phyloP scores from a whole-genome alignment of 441 rosid species.

The Eutrema salsugineum region DNA sequence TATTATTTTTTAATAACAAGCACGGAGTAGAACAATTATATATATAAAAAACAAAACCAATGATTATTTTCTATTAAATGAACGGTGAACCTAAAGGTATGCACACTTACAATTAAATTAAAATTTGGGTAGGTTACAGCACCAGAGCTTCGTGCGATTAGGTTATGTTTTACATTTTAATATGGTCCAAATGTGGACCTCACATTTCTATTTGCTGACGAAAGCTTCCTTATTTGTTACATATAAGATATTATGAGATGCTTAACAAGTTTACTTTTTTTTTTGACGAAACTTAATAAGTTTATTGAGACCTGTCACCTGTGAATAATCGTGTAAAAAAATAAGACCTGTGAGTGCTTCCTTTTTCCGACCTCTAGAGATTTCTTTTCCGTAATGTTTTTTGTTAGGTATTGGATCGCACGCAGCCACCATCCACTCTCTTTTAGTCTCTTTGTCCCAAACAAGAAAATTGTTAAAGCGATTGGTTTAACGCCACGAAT shows the following conservation, averaged over 20 bases:
- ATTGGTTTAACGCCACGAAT: not conserved
- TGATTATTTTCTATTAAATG: not conserved
- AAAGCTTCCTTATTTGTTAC: not conserved
- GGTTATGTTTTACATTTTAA: slow-evolving; percentile 3
- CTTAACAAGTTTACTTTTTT: too few species aligned
- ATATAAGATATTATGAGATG: not conserved
- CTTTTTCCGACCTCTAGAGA: not conserved
- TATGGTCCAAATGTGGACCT: slow-evolving; percentile 19
- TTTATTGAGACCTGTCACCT: too few species aligned
- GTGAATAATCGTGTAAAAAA: not conserved
- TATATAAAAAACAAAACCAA: not conserved
- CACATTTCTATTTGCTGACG: slow-evolving; percentile 4
- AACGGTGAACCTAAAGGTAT: not conserved
- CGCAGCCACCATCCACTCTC: slow-evolving; percentile 12
- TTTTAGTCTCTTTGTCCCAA: not conserved
- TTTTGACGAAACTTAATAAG: too few species aligned
- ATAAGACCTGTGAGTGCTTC: slow-evolving; percentile 19
- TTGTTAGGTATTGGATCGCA: slow-evolving; percentile 17
- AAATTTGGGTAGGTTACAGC: slow-evolving; percentile 24
- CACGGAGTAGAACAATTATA: not conserved
- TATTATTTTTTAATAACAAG: not conserved
- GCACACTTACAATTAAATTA: not conserved
- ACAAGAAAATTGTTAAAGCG: not conserved
- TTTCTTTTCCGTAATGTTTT: slow-evolving; percentile 8
- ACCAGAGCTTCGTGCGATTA: slow-evolving; percentile 17